These are phyloP conservation scores for Cutaneotrichosporon sp. DNA, from an alignment of 1,284 basidiomycete species.

Conservation along the genomic window DNA sequence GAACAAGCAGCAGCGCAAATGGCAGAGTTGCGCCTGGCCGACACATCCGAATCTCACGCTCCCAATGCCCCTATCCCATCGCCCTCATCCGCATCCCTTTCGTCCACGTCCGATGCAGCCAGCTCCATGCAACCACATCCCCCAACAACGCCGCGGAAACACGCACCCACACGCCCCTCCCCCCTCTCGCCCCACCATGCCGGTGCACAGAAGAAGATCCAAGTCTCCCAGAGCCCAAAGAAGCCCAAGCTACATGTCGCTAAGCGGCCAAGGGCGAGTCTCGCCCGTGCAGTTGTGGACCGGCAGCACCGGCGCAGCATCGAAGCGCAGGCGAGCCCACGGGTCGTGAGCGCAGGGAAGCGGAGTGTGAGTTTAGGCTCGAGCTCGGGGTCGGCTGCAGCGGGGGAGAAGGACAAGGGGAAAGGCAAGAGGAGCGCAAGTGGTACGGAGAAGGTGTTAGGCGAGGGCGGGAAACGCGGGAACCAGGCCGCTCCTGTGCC, in stretches of 20 bases:
- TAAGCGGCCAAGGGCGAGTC: slow-evolving; percentile 31
- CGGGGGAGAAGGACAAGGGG: too few relatives aligned
- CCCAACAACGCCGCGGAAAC: slow-evolving; percentile 11
- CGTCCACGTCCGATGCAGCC: neutral
- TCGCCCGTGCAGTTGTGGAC: slow-evolving; percentile 42
- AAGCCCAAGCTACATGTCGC: slow-evolving; percentile 13
- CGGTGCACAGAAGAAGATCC: neutral
- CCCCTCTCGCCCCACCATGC: slow-evolving; percentile 33
- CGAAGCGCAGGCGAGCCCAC: neutral
- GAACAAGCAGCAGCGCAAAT: too few relatives aligned
- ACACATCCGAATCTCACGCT: too few relatives aligned
- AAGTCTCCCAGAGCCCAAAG: too few relatives aligned
- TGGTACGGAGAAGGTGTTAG: neutral
- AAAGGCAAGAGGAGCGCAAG: neutral
- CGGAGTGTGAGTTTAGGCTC: neutral
- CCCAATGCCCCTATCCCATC: too few relatives aligned
- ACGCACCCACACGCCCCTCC: slow-evolving; percentile 28
- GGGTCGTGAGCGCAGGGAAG: neutral
- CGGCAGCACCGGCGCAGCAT: slow-evolving; percentile 7
- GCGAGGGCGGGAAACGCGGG: neutral
- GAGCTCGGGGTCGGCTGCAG: too few relatives aligned
- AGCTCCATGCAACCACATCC: neutral
- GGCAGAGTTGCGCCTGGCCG: too few relatives aligned
- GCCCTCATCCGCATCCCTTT: too few relatives aligned
- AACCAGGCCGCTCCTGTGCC: neutral